Evolutionary conservation across 2,329 filamentous ascomycete species (phyloP).

Genomic region (Sporothrix schenckii): DNA sequence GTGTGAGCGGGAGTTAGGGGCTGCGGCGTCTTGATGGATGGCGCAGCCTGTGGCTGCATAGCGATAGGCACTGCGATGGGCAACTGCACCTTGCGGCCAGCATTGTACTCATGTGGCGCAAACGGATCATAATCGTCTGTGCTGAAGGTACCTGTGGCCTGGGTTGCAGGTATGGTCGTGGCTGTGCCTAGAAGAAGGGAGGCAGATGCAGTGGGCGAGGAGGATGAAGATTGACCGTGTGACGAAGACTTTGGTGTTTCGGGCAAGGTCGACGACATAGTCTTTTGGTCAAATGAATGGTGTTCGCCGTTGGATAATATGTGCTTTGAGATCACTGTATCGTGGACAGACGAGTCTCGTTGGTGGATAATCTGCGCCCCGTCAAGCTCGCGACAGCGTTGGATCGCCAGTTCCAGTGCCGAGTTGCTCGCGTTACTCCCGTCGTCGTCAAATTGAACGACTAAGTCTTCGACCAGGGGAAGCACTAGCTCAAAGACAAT

Average conservation of each 20-base stretch:
- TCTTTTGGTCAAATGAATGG: conserved; percentile 16
- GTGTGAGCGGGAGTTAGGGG: conserved; percentile 37
- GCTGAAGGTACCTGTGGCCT: conserved; percentile 29
- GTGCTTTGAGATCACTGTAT: neutral
- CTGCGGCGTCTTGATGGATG: conserved; percentile 26
- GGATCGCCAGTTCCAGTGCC: conserved; percentile 52
- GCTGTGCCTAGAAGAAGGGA: conserved; percentile 2
- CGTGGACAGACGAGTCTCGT: neutral
- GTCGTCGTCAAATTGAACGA: conserved; percentile 57
- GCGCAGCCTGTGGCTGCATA: neutral
- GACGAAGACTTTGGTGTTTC: conserved; percentile 28
- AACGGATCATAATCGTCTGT: conserved; percentile 56
- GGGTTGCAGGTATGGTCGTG: conserved; percentile 17
- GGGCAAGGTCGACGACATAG: conserved; percentile 22
- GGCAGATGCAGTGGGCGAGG: neutral
- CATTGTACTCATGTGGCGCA: conserved; percentile 33
- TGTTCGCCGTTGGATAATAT: neutral
- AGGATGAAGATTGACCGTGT: neutral
- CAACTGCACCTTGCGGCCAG: neutral
- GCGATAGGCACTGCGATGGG: neutral
- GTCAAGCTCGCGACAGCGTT: conserved; percentile 46
- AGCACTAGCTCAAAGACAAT: conserved; percentile 51
- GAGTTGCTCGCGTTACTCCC: conserved; percentile 47
- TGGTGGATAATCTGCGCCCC: conserved; percentile 14
- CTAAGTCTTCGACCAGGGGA: conserved; percentile 58